Conservation (phyloP, 2,329 filamentous ascomycete genomes). For the Calonectria pauciramosa region DNA sequence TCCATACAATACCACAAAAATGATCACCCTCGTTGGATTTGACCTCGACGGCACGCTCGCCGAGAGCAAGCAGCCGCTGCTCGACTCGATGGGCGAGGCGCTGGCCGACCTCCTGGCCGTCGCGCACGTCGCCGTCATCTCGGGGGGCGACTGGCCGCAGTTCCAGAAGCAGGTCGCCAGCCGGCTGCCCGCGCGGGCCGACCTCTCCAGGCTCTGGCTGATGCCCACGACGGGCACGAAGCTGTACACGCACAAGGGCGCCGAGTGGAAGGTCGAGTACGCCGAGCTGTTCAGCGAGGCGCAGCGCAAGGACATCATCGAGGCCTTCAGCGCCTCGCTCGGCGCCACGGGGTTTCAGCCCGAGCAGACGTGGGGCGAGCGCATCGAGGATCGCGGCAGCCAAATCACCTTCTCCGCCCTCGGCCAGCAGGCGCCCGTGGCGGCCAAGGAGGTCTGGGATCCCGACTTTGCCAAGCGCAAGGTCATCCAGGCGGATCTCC, state of each 20-base stretch:
- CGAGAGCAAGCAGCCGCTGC: conserved; percentile 4
- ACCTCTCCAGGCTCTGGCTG: conserved; percentile 4
- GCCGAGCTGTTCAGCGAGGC: neutral
- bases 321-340: conserved; percentile 3
- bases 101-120: neutral
- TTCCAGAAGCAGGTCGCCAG: conserved; percentile 3
- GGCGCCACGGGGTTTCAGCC: neutral
- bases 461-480: conserved; percentile 4
- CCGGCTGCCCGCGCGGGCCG: neutral
- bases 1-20: neutral
- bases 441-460: conserved; percentile 1
- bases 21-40: neutral
- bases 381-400: neutral
- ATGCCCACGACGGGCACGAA: neutral
- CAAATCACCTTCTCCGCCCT: conserved; percentile 1
- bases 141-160: neutral
- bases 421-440: neutral
- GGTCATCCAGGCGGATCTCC: neutral
- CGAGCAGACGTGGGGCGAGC: neutral
- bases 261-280: neutral
- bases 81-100: conserved; percentile 1
- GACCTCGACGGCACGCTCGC: neutral
- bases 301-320: neutral
- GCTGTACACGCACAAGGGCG: neutral
- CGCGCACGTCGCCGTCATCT: neutral